Conservation (phyloP, 768 basidiomycete genomes). For the Tricholoma sp. region DNA sequence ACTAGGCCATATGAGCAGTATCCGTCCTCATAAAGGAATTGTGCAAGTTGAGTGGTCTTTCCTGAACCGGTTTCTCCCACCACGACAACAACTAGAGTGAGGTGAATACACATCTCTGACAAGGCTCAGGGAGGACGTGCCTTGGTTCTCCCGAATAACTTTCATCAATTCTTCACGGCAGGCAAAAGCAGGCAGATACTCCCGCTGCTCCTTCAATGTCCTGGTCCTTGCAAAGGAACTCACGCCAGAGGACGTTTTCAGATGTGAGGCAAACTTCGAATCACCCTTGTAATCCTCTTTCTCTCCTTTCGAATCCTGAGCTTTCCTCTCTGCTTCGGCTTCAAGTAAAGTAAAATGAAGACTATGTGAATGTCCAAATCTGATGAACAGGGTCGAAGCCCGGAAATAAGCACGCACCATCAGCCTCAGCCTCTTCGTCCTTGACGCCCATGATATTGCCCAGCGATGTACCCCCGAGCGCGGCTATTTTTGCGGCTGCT, state of each 20-base stretch:
- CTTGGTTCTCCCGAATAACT: slow-evolving; percentile 92
- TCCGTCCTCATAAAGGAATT: slow-evolving; percentile 96
- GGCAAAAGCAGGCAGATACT: slow-evolving; percentile 96
- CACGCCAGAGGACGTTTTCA: slow-evolving; percentile 74
- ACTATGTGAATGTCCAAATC: slow-evolving; percentile 82
- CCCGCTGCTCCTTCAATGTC: slow-evolving; percentile 91
- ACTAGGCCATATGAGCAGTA: slow-evolving; percentile 87
- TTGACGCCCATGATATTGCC: slow-evolving; percentile 98
- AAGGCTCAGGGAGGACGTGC: slow-evolving; percentile 30
- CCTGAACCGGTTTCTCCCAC: slow-evolving; percentile 99
- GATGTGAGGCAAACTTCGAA: slow-evolving; percentile 94
- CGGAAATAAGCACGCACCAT: slow-evolving; percentile 54
- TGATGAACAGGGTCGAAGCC: slow-evolving; percentile 24
- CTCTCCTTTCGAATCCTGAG: slow-evolving; percentile 44
- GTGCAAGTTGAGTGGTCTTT: slow-evolving; percentile 94
- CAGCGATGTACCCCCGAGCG: slow-evolving; percentile 86
- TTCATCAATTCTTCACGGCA: slow-evolving; percentile 91
- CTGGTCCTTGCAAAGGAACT: slow-evolving; percentile 77
- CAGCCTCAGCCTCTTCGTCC: slow-evolving; percentile 90
- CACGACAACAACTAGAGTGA: slow-evolving; percentile 72
- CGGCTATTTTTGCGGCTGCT: slow-evolving; percentile 92
- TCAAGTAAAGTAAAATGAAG: slow-evolving; percentile 29
- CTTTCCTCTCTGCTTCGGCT: slow-evolving; percentile 55
- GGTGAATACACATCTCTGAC: background rate
- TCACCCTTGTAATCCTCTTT: slow-evolving; percentile 85